Percentiles rank a stretch among this genome's conserved stretches.
These are phyloP conservation scores for Monilinia aucupariae DNA, from an alignment of 2,329 filamentous ascomycete genomes.

Conservation along the genomic window DNA sequence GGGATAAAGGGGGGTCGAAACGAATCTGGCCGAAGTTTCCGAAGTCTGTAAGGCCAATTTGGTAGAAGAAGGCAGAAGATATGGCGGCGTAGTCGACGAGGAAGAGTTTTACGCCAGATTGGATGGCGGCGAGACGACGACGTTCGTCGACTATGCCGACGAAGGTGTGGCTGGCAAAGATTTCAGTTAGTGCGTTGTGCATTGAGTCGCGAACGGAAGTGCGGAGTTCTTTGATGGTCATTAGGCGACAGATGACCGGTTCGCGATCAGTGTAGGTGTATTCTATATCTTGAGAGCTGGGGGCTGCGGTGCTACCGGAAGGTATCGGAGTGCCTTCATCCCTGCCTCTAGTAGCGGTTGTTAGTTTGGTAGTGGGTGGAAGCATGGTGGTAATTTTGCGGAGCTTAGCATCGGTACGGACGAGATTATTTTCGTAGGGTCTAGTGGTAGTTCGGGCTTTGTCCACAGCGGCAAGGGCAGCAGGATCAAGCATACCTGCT, in stretches of 20 bases:
- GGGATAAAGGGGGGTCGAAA: constrained; percentile 68
- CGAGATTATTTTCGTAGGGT: constrained; percentile 77
- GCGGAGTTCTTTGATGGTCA: constrained; percentile 81
- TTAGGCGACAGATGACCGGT: constrained; percentile 64
- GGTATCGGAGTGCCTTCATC: constrained; percentile 28
- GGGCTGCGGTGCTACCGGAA: not conserved
- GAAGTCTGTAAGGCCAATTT: constrained; percentile 90
- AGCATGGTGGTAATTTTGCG: constrained; percentile 98
- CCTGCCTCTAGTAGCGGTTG: not conserved
- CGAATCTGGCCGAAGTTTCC: constrained; percentile 85
- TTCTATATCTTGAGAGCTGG: constrained; percentile 47
- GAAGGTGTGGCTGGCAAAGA: constrained; percentile 84
- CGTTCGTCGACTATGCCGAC: constrained; percentile 87
- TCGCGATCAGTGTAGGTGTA: constrained; percentile 71
- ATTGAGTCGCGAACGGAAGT: constrained; percentile 73
- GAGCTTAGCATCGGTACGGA: constrained; percentile 80
- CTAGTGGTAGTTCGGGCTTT: constrained; percentile 47
- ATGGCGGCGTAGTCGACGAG: constrained; percentile 88
- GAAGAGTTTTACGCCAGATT: constrained; percentile 86
- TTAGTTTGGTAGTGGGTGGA: constrained; percentile 43
- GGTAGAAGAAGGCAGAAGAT: constrained; percentile 89
- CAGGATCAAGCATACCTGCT: constrained; percentile 22
- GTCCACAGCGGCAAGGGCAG: constrained; percentile 21
- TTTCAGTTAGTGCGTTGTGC: constrained; percentile 80
- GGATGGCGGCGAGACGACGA: constrained; percentile 83